Evolutionary conservation across 2,329 filamentous ascomycete genomes (phyloP), one percentile per base, ranked within the genome.

Genomic region (Drechslerella coelobrocha): DNA sequence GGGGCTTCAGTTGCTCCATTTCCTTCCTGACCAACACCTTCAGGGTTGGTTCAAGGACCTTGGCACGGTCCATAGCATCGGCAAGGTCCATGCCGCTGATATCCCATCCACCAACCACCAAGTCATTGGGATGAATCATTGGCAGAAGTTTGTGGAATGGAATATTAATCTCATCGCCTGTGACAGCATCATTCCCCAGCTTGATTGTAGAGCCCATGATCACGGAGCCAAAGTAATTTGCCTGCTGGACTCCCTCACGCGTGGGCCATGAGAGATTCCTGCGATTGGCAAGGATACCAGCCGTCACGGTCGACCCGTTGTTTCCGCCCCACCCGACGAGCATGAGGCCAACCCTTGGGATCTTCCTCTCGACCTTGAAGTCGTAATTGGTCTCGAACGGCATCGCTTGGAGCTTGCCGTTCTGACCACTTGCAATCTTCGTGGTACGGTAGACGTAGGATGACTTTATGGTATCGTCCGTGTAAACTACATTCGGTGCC

Each of bases 211-310:
- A 97, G 73, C 89, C 85, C 94, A 99, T 97, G 81, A 97, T 86
- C 76, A 97, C 87, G 63, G 94, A 99, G 77, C 94, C 94, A 80
- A 97, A 99, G 86, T 97, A 99, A 83, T 99, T 99, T 81, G 94
- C 89, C 74, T 86, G 83, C 74, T 87, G 91, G 75, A 85, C 82
- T 57, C 92, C 92, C 81, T 97, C 91, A 78, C 93, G 92, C 77
- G 94, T 97, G 74, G 97, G 91, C 94, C 94, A 99, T 72, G 84
- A 83, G 68, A 97, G 85, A 68, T 86, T 85, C 76, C 88, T 90
- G 78, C 91, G 90, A 82, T 99, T 99, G 81, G 93, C 94, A 79
- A 99, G 85, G 81, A 99, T 96, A 79, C 93, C 94, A 73, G 94
- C 94, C 69, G 94, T 97, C 73, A 99, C 91, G 66, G 94, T 99